phyloP scores from a whole-genome alignment of 2,329 filamentous ascomycete species.

The Dactylellina drechsleri region DNA sequence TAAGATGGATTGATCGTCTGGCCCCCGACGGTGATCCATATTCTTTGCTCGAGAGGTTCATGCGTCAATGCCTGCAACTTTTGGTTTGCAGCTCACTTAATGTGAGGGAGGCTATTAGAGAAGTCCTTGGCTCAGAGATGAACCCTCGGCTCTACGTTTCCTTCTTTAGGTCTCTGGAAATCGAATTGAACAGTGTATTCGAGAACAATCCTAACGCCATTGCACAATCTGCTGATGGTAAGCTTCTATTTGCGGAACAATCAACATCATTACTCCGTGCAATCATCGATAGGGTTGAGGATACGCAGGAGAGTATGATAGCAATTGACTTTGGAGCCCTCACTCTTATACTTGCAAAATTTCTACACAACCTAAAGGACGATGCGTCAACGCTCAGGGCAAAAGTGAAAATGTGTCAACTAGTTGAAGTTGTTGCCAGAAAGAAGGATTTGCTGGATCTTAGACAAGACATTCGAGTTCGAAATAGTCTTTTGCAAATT shows the following conservation, averaged over 20 bases:
- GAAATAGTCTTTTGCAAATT: slow-evolving; percentile 75
- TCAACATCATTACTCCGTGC: slow-evolving; percentile 72
- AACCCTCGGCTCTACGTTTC: slow-evolving; percentile 71
- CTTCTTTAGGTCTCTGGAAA: slow-evolving; percentile 73
- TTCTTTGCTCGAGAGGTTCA: slow-evolving; percentile 70
- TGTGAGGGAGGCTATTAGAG: slow-evolving; percentile 74
- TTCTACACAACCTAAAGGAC: slow-evolving; percentile 70
- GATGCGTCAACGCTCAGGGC: slow-evolving; percentile 70
- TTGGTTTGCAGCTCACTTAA: slow-evolving; percentile 72
- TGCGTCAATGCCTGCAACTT: slow-evolving; percentile 73
- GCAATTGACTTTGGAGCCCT: slow-evolving; percentile 73
- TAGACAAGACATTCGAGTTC: slow-evolving; percentile 74
- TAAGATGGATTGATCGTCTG: slow-evolving; percentile 73
- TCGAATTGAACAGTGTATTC: slow-evolving; percentile 65
- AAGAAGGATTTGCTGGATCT: slow-evolving; percentile 76
- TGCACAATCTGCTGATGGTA: slow-evolving; percentile 67
- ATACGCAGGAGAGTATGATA: slow-evolving; percentile 71
- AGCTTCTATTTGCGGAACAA: slow-evolving; percentile 75
- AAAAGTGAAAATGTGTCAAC: slow-evolving; percentile 75
- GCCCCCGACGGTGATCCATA: slow-evolving; percentile 71
- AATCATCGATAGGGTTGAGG: slow-evolving; percentile 73
- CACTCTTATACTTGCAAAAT: slow-evolving; percentile 74
- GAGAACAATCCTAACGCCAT: slow-evolving; percentile 56
- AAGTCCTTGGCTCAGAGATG: slow-evolving; percentile 73
- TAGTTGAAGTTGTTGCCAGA: slow-evolving; percentile 73